A percentile compares a stretch with the other conserved stretches of the same genome.
These are phyloP conservation scores for Amniculicola lignicola DNA, from an alignment of 495 filamentous ascomycete species.

Conservation along the genomic window DNA sequence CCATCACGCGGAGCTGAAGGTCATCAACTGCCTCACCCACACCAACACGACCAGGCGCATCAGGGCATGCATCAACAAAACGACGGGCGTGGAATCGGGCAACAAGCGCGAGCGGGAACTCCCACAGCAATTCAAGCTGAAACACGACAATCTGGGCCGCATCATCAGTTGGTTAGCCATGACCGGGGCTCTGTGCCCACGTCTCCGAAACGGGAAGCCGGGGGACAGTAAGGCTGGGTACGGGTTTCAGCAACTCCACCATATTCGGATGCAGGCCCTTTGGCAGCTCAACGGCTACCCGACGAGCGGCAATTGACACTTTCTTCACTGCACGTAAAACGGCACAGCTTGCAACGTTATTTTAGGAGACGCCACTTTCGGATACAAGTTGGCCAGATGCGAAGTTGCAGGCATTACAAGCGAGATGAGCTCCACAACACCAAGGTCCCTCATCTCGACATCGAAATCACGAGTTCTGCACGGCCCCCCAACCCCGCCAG, in stretches of 20 bases:
- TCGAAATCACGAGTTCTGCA: conserved; percentile 3
- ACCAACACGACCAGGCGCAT: conserved; percentile 19
- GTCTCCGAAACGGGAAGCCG: conserved; percentile 33
- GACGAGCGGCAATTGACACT: no score
- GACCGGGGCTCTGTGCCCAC: conserved; percentile 26
- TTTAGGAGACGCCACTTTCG: conserved; percentile 20
- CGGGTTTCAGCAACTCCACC: conserved; percentile 18
- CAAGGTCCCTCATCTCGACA: conserved; percentile 15
- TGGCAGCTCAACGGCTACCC: no score
- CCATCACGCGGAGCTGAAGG: conserved; percentile 18
- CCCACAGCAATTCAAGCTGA: conserved; percentile 33
- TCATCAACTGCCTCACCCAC: conserved; percentile 15
- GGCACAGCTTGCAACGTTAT: conserved; percentile 15
- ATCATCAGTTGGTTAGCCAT: conserved; percentile 20
- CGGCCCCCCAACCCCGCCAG: background rate
- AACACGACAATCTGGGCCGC: conserved; percentile 32
- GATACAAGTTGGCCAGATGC: background rate
- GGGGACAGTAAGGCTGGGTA: conserved; percentile 24
- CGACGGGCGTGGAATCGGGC: conserved; percentile 19
- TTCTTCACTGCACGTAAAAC: background rate
- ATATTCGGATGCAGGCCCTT: conserved; percentile 18
- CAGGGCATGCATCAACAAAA: conserved; percentile 16
- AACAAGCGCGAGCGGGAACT: conserved; percentile 27
- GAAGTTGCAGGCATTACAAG: conserved; percentile 24
- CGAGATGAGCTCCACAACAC: conserved; percentile 36